These are phyloP conservation scores for Goniomonas avonlea DNA, from an alignment of 78 protist genomes.

Conservation along the genomic window DNA sequence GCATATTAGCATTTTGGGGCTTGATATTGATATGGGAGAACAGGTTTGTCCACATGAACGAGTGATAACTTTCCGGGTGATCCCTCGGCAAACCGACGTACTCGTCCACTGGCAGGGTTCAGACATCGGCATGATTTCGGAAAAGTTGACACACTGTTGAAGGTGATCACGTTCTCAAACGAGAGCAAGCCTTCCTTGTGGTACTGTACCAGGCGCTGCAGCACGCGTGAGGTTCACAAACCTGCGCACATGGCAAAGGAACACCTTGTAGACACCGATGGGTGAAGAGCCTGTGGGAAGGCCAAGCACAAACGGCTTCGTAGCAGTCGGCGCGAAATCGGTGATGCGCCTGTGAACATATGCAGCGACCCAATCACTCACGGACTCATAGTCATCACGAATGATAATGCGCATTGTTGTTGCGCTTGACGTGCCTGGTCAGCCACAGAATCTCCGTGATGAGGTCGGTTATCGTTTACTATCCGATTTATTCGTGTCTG, in stretches of 20 bases:
- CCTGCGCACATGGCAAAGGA: no score
- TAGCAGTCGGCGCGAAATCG: slow-evolving; percentile 31
- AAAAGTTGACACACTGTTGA: no score
- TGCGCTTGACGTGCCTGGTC: no score
- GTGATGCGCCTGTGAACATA: slow-evolving; percentile 46
- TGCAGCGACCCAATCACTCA: slow-evolving; percentile 41
- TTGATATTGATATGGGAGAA: slow-evolving; percentile 72
- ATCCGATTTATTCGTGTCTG: no score
- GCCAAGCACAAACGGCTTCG: slow-evolving; percentile 57
- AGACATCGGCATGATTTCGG: no score
- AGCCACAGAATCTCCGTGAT: no score
- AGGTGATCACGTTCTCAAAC: slow-evolving; percentile 59
- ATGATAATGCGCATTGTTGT: slow-evolving; percentile 72
- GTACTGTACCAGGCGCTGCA: no score
- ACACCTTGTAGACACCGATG: slow-evolving; percentile 5
- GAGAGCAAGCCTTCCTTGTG: slow-evolving; percentile 49
- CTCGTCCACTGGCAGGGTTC: no score
- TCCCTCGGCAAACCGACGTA: slow-evolving; percentile 44
- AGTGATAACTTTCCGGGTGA: slow-evolving; percentile 73
- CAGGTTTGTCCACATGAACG: slow-evolving; percentile 67
- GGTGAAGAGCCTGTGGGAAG: slow-evolving; percentile 74
- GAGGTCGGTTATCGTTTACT: no score
- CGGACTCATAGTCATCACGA: slow-evolving; percentile 23
- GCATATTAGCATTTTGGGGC: slow-evolving; percentile 59
- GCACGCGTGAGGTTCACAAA: no score